These are phyloP conservation scores for Smallanthus sonchifolius DNA, from an alignment of 129 eudicot species.

Conservation along the genomic window DNA sequence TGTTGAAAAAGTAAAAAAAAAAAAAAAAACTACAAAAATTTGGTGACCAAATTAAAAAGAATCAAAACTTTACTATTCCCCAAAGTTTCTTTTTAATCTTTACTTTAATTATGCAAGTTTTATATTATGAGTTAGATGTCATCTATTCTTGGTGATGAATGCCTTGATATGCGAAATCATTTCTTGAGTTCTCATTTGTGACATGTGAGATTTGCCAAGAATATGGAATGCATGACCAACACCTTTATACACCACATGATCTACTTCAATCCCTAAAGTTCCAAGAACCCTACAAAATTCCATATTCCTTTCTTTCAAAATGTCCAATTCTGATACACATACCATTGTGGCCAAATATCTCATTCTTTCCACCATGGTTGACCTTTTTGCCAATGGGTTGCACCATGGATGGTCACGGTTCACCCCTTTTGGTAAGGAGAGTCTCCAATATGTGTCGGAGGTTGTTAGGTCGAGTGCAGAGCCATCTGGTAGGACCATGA, in stretches of 20 bases:
- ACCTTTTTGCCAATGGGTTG: constrained; percentile 49
- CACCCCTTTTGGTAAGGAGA: constrained; percentile 62
- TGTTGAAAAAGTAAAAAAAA: no score
- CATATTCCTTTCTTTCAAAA: constrained; percentile 68
- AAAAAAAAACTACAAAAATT: no score
- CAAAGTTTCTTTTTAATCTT: no score
- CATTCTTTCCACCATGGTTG: constrained; percentile 18
- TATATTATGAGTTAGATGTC: neutral
- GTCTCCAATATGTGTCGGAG: constrained; percentile 75
- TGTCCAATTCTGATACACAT: constrained; percentile 67
- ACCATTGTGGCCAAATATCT: constrained; percentile 34
- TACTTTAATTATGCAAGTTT: no score
- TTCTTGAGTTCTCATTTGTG: constrained; percentile 45
- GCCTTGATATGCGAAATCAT: constrained; percentile 47
- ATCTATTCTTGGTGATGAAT: neutral
- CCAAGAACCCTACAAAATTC: constrained; percentile 51
- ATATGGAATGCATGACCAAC: constrained; percentile 94
- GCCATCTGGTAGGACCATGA: constrained; percentile 39
- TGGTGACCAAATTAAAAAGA: no score
- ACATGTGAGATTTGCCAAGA: constrained; percentile 49
- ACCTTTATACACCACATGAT: constrained; percentile 47
- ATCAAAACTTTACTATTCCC: no score
- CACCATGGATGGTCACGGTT: constrained; percentile 86
- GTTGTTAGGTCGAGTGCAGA: constrained; percentile 50
- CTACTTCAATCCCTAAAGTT: constrained; percentile 52